Evolutionary conservation across 805 yeast species (phyloP), one percentile per base, ranked within the genome.

Genomic region (Spathaspora sp.): DNA sequence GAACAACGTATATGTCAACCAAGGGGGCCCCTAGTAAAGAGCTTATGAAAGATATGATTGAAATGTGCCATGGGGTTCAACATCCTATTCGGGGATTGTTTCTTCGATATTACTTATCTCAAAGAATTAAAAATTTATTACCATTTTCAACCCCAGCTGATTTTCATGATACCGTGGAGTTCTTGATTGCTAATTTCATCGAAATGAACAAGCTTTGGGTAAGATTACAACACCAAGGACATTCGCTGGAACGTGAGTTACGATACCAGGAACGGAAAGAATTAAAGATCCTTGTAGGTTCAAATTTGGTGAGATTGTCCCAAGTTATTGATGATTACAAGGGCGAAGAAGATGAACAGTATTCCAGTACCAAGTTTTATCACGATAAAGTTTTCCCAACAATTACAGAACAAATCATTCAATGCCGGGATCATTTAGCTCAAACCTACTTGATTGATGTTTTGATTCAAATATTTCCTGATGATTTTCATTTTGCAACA

Each of bases 121-220:
- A 93, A 65, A 75, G 92, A 58, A 86, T 89, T 14, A 87, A 91
- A 53, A 85, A 83, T 61, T 69, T 80, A 55, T 67, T 86, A 52
- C 87, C 88, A 8, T 55, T 74, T 47, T 50, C 59, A 10, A 65
- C 56, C 32, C 60, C 57, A 28, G 63, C 39, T 58, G 81, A 79
- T 57, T 72, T 86, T 47, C 72, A 79, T 46, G 91, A 86, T 55
- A 83, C 92, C 2, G 86, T 90, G 42, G 83, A 85, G 52, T 93
- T 92, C 62, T 80, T 92, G 35, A 78, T 89, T 49, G 82, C 89
- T 17, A 94, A 94, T 66, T 94, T 94, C 66, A 84, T 93, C 52
- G 99, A 94, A 66, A 94, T 94, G 99, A 94, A 94, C 73, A 94
- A 94, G 67, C 76, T 94, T 46, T 94, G 99, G 99, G 98, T 94